These are phyloP conservation scores for Alternaria alternata DNA, from an alignment of 2,329 filamentous ascomycete genomes.

Conservation along the genomic window DNA sequence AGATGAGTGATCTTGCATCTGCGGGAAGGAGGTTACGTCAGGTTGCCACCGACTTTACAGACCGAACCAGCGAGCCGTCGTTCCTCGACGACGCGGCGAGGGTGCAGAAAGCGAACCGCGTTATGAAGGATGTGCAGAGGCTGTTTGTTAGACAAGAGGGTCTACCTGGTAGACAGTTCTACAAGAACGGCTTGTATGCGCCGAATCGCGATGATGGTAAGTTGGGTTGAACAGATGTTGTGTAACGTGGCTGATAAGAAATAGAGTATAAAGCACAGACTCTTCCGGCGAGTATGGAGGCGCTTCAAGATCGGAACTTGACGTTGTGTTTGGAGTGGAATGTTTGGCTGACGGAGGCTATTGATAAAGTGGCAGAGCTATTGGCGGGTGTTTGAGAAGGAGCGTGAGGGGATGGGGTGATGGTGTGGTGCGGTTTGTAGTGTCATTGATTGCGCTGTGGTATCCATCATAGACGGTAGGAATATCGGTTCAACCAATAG, in stretches of 20 bases:
- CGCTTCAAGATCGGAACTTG: slow-evolving; percentile 15
- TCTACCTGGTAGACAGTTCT: slow-evolving; percentile 13
- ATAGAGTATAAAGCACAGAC: slow-evolving; percentile 16
- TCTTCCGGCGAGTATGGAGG: slow-evolving; percentile 11
- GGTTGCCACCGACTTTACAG: neutral
- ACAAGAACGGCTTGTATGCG: slow-evolving; percentile 18
- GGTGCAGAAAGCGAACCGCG: slow-evolving; percentile 3
- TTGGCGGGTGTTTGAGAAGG: neutral
- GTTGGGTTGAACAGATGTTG: neutral
- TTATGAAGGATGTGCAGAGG: slow-evolving; percentile 10
- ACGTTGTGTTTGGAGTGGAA: slow-evolving; percentile 12
- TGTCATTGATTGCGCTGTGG: too few relatives aligned
- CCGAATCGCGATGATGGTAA: slow-evolving; percentile 18
- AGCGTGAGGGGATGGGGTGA: neutral
- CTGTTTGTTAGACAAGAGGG: slow-evolving; percentile 15
- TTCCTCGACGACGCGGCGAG: neutral
- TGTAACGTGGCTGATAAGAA: neutral
- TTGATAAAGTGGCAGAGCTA: neutral
- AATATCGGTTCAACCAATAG: too few relatives aligned
- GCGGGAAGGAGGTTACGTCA: neutral
- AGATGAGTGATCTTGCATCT: neutral
- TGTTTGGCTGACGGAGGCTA: neutral
- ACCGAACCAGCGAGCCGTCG: neutral
- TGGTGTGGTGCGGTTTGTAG: accelerated
- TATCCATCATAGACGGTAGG: neutral